These are phyloP conservation scores for Carallia brachiata DNA, from an alignment of 345 rosid species.

Conservation along the genomic window DNA sequence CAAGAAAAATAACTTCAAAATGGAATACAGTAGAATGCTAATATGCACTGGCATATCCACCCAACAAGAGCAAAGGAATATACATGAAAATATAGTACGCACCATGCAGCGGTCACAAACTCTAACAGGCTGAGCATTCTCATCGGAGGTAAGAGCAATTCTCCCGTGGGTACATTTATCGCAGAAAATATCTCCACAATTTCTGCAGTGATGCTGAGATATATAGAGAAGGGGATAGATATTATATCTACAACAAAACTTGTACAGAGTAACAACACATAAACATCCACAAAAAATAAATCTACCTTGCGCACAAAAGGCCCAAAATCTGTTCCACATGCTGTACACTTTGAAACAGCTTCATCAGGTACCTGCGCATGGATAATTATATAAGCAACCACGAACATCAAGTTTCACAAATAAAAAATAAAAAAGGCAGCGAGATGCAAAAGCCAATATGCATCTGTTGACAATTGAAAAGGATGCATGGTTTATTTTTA, in stretches of 20 bases:
- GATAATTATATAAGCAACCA: background rate
- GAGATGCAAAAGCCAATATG: background rate
- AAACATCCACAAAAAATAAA: background rate
- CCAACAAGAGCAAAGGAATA: background rate
- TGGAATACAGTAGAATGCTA: background rate
- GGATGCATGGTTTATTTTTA: constrained; percentile 18
- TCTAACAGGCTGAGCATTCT: constrained; percentile 88
- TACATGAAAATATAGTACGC: constrained; percentile 19
- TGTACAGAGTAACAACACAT: background rate
- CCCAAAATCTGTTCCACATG: constrained; percentile 84
- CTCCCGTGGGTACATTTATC: constrained; percentile 97
- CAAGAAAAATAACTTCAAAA: background rate
- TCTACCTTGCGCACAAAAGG: constrained; percentile 82
- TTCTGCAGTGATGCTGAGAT: constrained; percentile 96
- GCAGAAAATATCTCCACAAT: constrained; percentile 97
- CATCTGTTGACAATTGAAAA: background rate
- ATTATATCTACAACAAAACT: background rate
- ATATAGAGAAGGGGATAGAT: background rate
- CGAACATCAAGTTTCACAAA: background rate
- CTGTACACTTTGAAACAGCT: constrained; percentile 78
- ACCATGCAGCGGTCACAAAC: constrained; percentile 98
- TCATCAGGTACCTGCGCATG: constrained; percentile 82
- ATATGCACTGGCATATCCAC: too few relatives aligned
- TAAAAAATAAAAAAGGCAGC: background rate
- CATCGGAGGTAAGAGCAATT: constrained; percentile 92